Evolutionary conservation across 306 rosid species (phyloP).

Genomic region (Glycine soja): DNA sequence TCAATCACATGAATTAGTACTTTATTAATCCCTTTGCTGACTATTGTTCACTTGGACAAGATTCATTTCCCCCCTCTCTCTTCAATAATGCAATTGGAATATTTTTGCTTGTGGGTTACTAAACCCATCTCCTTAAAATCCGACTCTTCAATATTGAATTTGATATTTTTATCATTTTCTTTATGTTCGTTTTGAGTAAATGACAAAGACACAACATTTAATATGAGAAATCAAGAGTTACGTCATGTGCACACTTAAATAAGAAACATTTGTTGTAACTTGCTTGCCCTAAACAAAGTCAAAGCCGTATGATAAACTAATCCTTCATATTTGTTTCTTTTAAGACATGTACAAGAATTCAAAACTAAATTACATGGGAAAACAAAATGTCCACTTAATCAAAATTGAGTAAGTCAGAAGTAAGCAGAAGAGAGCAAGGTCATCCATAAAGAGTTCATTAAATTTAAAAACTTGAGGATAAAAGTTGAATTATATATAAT

Average conservation of each 20-base stretch:
- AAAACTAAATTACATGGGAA: not conserved
- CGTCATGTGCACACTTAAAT: slow-evolving; percentile 18
- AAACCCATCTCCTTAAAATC: not conserved
- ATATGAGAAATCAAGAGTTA: not conserved
- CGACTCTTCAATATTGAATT: not conserved
- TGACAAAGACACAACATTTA: not conserved
- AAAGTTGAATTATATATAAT: not conserved
- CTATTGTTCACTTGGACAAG: not conserved
- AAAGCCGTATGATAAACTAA: slow-evolving; percentile 35
- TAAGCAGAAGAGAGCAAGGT: not conserved
- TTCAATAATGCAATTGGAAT: slow-evolving; percentile 30
- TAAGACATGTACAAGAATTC: not conserved
- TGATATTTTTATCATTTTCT: not conserved
- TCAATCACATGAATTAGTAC: not conserved
- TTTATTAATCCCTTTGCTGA: not conserved
- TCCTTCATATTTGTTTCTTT: slow-evolving; percentile 26
- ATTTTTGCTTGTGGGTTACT: not conserved
- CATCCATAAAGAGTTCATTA: not conserved
- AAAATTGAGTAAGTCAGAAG: not conserved
- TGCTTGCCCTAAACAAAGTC: slow-evolving; percentile 40
- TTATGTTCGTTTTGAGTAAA: not conserved
- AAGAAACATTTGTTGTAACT: slow-evolving; percentile 17
- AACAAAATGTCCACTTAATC: not conserved
- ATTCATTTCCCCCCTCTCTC: not conserved
- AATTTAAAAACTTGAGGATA: not conserved